phyloP scores from a whole-genome alignment of 2,329 filamentous ascomycete genomes.

The Aspergillus niger region DNA sequence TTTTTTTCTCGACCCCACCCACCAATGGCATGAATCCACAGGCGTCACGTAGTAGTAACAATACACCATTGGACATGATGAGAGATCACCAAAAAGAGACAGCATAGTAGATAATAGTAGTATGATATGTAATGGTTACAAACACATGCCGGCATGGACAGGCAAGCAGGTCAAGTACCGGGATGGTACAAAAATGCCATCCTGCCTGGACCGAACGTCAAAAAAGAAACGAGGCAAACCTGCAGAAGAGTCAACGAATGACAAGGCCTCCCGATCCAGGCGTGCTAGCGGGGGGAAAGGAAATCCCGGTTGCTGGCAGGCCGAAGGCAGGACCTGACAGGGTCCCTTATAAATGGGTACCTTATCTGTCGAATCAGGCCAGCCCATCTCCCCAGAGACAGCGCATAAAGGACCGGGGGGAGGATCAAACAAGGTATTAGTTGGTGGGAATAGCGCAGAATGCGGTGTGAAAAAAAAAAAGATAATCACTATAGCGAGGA shows the following conservation, averaged over 20 bases:
- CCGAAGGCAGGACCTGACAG: not conserved
- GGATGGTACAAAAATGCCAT: not conserved
- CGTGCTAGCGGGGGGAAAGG: not conserved
- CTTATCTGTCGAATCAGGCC: slow-evolving; percentile 5
- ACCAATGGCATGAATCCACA: not conserved
- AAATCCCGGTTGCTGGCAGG: not conserved
- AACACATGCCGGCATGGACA: not conserved
- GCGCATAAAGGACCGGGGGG: not conserved
- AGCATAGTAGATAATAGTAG: not conserved
- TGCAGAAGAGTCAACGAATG: not conserved
- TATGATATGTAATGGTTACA: not conserved
- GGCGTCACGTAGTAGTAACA: not conserved
- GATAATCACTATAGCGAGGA: not conserved
- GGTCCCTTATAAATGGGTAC: not conserved
- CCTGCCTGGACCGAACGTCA: not conserved
- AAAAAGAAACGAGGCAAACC: slow-evolving; percentile 1
- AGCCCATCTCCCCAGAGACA: not conserved
- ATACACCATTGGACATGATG: not conserved
- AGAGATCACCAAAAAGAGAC: not conserved
- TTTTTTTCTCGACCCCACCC: not conserved
- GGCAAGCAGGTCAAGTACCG: not conserved
- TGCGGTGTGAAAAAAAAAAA: not conserved
- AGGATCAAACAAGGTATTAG: not conserved
- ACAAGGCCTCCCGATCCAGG: not conserved
- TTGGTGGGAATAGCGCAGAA: not conserved